Percentiles rank a stretch among this genome's conserved stretches.
These are phyloP conservation scores for Phallus indusiatus DNA, from an alignment of 768 basidiomycete species.

Conservation along the genomic window DNA sequence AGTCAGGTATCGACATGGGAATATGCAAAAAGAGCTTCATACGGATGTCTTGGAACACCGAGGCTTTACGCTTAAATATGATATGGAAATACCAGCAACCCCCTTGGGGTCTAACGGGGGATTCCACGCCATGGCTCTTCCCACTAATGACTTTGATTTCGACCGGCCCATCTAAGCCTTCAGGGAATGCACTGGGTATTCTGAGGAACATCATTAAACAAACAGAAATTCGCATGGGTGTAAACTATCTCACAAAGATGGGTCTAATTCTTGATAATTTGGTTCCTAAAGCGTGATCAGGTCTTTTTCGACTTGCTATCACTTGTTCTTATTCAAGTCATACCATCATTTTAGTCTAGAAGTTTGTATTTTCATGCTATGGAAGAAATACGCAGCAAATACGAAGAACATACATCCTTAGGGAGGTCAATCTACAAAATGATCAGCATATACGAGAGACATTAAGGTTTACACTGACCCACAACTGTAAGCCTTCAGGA, in stretches of 20 bases:
- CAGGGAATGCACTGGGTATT: constrained; percentile 66
- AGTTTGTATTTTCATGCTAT: constrained; percentile 23
- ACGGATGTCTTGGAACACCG: constrained; percentile 80
- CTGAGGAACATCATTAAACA: constrained; percentile 23
- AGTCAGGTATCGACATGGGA: background rate
- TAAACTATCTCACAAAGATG: constrained; percentile 38
- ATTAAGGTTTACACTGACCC: constrained; percentile 25
- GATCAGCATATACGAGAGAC: background rate
- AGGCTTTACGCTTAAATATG: constrained; percentile 50
- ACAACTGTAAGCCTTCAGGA: constrained; percentile 79
- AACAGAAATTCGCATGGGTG: background rate
- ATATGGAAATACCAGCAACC: constrained; percentile 93
- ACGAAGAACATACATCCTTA: constrained; percentile 37
- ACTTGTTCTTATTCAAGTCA: constrained; percentile 11
- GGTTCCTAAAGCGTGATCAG: constrained; percentile 40
- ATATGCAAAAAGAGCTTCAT: constrained; percentile 19
- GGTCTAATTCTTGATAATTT: constrained; percentile 72
- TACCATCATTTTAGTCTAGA: constrained; percentile 67
- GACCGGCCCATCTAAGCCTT: constrained; percentile 55
- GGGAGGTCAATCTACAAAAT: constrained; percentile 49
- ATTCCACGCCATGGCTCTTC: constrained; percentile 74
- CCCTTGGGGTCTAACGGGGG: constrained; percentile 82
- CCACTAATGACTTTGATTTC: constrained; percentile 84
- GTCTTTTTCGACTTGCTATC: background rate
- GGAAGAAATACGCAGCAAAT: constrained; percentile 8